Conservation (phyloP, 75 land plant species). For the Larix kaempferi region DNA sequence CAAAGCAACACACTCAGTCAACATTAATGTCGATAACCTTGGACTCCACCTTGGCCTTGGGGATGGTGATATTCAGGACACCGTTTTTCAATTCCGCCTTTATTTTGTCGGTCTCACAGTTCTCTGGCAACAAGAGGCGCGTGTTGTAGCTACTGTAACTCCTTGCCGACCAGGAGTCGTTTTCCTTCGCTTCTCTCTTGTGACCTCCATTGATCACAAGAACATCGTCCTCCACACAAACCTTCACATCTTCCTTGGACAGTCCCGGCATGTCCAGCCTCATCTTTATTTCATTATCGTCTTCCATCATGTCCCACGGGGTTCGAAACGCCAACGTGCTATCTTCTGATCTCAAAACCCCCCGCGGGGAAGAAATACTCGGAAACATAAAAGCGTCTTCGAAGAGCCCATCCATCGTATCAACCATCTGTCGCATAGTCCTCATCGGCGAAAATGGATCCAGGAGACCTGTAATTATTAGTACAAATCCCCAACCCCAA, state of each 20-base stretch:
- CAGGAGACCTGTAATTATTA: conserved; percentile 31
- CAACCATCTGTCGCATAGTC: conserved; percentile 70
- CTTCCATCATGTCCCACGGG: conserved; percentile 84
- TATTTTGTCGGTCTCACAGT: conserved; percentile 53
- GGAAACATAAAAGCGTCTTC: conserved; percentile 43
- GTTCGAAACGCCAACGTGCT: conserved; percentile 22
- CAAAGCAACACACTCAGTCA: background rate
- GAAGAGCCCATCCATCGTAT: conserved; percentile 69
- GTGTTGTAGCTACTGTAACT: conserved; percentile 50
- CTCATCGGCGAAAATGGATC: conserved; percentile 71
- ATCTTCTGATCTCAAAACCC: conserved; percentile 1
- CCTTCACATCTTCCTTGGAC: conserved; percentile 78
- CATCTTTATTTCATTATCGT: conserved; percentile 58
- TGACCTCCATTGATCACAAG: conserved; percentile 63
- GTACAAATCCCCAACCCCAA: too few relatives aligned
- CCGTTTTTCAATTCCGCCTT: conserved; percentile 86
- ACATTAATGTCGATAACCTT: conserved; percentile 67
- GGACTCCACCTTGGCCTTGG: conserved; percentile 52
- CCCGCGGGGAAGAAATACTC: too few relatives aligned
- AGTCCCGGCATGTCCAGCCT: conserved; percentile 97
- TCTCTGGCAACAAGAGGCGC: conserved; percentile 60
- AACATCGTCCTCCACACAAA: conserved; percentile 63
- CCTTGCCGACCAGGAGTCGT: conserved; percentile 30
- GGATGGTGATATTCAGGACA: conserved; percentile 58
- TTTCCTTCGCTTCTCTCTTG: conserved; percentile 32